These are phyloP conservation scores for Sporopachydermia cereana DNA, from an alignment of 1,139 yeast genomes.

Conservation along the genomic window DNA sequence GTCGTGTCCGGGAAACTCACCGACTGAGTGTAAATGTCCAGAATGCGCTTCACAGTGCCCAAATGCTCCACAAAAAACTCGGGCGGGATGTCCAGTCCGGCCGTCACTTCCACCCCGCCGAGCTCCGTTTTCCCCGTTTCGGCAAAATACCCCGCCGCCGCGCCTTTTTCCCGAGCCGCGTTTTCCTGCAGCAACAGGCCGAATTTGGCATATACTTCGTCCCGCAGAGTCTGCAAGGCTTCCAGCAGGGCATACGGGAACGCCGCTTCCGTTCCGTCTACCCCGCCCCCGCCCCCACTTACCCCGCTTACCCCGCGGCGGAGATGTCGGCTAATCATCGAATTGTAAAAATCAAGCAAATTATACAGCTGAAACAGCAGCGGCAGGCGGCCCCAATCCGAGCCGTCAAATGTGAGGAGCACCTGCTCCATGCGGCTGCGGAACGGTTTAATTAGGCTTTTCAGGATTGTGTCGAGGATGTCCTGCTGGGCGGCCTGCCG, in stretches of 20 bases:
- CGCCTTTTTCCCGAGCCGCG: not conserved
- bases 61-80: constrained; percentile 23
- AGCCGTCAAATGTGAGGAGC: not conserved
- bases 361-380: constrained; percentile 11
- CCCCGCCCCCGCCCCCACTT: constrained; percentile 7
- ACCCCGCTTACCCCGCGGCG: constrained; percentile 9
- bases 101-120: not conserved
- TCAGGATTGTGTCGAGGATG: constrained; percentile 17
- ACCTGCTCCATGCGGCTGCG: not conserved
- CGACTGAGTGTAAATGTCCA: constrained; percentile 24
- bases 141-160: not conserved
- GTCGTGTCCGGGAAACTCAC: constrained; percentile 10
- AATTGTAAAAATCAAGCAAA: constrained; percentile 11
- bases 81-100: constrained; percentile 18
- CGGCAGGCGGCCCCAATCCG: constrained; percentile 10
- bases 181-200: constrained; percentile 8
- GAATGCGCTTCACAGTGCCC: constrained; percentile 22
- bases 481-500: not conserved
- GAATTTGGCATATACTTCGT: constrained; percentile 9
- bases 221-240: constrained; percentile 14
- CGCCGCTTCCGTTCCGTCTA: not conserved
- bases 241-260: constrained; percentile 13
- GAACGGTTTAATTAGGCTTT: constrained; percentile 17
- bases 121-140: not conserved
- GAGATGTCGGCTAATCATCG: constrained; percentile 11